A percentile compares a stretch with the other conserved stretches of the same genome.
Conservation (phyloP, 768 basidiomycete genomes). For the Calocybe gangraenosa region DNA sequence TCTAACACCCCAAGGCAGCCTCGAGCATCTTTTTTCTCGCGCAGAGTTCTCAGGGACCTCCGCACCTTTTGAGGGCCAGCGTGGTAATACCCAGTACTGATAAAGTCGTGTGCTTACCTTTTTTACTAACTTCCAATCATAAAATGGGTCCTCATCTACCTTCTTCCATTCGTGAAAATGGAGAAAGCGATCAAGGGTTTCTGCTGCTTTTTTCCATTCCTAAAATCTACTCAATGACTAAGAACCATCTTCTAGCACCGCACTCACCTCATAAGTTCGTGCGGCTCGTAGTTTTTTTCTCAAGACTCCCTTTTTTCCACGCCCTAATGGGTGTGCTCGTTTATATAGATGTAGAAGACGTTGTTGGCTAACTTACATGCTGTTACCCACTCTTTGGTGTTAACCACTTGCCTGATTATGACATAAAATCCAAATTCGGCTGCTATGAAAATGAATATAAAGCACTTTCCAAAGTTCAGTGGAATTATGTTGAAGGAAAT, state of each 20-base stretch:
- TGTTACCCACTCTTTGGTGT: conserved; percentile 88
- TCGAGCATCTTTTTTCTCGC: conserved; percentile 77
- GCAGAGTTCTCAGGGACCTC: conserved; percentile 63
- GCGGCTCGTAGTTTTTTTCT: conserved; percentile 74
- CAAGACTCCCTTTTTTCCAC: conserved; percentile 77
- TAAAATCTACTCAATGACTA: conserved; percentile 20
- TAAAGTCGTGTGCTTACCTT: too few species aligned
- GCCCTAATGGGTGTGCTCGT: conserved; percentile 45
- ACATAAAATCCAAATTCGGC: conserved; percentile 86
- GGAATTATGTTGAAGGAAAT: neutral
- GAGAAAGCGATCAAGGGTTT: conserved; percentile 74
- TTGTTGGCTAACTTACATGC: conserved; percentile 54
- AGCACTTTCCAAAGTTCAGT: conserved; percentile 74
- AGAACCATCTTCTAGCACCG: neutral
- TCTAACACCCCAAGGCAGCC: conserved; percentile 88
- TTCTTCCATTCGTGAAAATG: conserved; percentile 90
- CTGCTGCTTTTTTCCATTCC: conserved; percentile 88
- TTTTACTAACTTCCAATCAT: conserved; percentile 84
- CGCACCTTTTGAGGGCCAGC: conserved; percentile 48
- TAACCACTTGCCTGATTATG: conserved; percentile 86
- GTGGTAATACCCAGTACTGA: too few species aligned
- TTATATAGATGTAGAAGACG: neutral
- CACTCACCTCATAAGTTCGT: conserved; percentile 61
- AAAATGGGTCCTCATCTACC: conserved; percentile 82
- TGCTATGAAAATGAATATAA: conserved; percentile 82